Evolutionary conservation across 257 asterid genomes (phyloP).

Genomic region (Handroanthus guayacan): DNA sequence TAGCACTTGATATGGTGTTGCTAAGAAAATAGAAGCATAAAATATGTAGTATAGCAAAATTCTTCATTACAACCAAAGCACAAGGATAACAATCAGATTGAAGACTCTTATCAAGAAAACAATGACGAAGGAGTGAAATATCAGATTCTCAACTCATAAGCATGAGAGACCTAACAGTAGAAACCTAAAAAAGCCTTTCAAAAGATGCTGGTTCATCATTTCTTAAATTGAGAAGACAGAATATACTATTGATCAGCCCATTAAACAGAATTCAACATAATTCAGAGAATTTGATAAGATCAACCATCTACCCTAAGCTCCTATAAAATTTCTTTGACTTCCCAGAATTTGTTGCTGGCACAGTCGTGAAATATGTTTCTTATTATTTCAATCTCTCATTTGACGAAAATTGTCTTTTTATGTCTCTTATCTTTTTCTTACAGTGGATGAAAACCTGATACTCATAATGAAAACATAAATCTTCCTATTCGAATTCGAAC

Average conservation of each 20-base stretch:
- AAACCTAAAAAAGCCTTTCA: not conserved
- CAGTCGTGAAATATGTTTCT: not conserved
- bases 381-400: no score
- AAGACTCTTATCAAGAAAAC: slow-evolving; percentile 20
- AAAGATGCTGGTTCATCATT: not conserved
- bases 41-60: not conserved
- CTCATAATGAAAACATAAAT: slow-evolving; percentile 10
- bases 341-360: slow-evolving; percentile 13
- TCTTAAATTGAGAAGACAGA: not conserved
- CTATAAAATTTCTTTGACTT: slow-evolving; percentile 13
- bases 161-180: not conserved
- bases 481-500: slow-evolving; percentile 12
- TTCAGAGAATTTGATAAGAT: not conserved
- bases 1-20: not conserved
- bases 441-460: slow-evolving; percentile 15
- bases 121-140: slow-evolving; percentile 8
- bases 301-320: slow-evolving; percentile 27
- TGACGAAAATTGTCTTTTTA: not conserved
- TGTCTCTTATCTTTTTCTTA: not conserved
- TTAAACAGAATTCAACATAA: not conserved
- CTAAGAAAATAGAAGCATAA: slow-evolving; percentile 16
- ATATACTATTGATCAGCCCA: not conserved
- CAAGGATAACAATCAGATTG: not conserved
- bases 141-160: slow-evolving; percentile 12
- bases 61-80: not conserved